Conservation (phyloP, 805 yeast genomes). For the Barnettozyma siamensis region DNA sequence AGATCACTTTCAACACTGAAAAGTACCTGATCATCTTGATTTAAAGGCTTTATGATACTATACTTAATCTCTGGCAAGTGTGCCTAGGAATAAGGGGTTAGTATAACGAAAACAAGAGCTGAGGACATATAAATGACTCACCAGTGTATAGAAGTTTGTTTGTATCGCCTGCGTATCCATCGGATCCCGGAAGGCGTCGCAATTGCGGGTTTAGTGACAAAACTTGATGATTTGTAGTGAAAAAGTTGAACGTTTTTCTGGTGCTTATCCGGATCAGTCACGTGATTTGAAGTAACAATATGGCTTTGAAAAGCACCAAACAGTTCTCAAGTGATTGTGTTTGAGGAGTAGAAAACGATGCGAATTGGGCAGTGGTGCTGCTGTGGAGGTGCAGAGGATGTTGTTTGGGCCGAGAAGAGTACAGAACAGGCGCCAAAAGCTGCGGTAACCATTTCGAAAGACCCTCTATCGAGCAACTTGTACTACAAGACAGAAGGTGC, state of each 20-base stretch:
- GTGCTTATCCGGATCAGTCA: neutral
- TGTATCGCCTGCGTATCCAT: conserved; percentile 15
- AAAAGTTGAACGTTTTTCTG: neutral
- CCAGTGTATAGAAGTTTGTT: conserved; percentile 21
- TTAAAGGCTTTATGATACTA: conserved; percentile 11
- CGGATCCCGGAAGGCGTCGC: conserved; percentile 2
- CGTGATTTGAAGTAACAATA: neutral
- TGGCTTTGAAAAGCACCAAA: neutral
- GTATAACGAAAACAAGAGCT: neutral
- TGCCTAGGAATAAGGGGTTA: conserved; percentile 2
- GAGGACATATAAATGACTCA: conserved; percentile 7
- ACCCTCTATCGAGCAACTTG: conserved; percentile 5
- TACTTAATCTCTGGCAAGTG: conserved; percentile 17
- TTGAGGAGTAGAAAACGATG: neutral
- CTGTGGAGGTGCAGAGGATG: neutral
- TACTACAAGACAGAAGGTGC: conserved; percentile 10
- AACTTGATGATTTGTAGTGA: neutral
- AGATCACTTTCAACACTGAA: conserved; percentile 36
- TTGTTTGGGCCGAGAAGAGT: neutral
- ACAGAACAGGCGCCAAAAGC: neutral
- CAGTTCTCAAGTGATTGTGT: no score
- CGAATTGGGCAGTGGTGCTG: neutral
- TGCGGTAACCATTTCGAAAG: neutral
- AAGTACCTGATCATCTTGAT: conserved; percentile 33
- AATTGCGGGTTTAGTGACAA: neutral